Conservation (phyloP, 176 grass and related monocot species). For the Carex cristatella region DNA sequence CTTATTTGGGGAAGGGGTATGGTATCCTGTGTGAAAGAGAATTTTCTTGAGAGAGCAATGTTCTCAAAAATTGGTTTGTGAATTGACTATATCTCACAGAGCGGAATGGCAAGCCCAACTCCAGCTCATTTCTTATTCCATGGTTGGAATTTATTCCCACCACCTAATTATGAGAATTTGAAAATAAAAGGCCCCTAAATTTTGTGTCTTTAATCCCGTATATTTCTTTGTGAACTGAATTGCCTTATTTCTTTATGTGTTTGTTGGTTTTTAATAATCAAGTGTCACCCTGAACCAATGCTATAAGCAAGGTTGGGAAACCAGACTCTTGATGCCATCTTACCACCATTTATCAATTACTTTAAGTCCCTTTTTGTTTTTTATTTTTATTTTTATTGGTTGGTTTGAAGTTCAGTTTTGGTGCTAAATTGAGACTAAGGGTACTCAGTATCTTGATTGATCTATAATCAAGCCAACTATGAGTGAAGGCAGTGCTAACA, state of each 20-base stretch:
- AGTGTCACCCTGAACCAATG: neutral
- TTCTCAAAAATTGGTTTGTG: neutral
- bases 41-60: neutral
- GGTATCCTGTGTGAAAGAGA: neutral
- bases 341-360: neutral
- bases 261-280: neutral
- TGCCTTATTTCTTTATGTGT: neutral
- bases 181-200: neutral
- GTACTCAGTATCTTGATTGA: neutral
- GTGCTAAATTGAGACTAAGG: neutral
- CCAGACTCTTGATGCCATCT: neutral
- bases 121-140: neutral
- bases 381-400: neutral
- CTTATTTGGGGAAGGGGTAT: neutral
- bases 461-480: neutral
- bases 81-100: neutral
- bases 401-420: neutral
- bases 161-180: neutral
- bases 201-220: neutral
- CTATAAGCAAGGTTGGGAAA: neutral
- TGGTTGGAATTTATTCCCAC: neutral
- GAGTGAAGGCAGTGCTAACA: neutral
- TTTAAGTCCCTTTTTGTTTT: neutral
- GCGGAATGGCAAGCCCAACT: neutral
- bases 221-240: slow-evolving; percentile 1